phyloP scores from a whole-genome alignment of 371 early-diverging fungal species.

The Lichtheimia hyalospora region DNA sequence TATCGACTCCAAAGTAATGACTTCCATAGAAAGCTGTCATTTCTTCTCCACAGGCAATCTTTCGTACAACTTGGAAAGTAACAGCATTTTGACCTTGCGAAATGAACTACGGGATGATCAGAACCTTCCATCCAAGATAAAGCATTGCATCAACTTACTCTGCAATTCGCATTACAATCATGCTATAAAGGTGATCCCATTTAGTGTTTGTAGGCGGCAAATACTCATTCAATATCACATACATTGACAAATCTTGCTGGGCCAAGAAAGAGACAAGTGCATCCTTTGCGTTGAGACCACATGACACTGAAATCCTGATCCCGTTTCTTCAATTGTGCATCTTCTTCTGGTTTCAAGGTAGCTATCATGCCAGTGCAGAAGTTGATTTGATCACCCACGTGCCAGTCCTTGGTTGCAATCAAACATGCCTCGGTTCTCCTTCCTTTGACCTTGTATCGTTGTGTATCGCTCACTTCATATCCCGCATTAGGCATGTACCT shows the following conservation, averaged over 20 bases:
- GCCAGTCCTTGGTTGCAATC: conserved; percentile 78
- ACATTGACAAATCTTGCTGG: conserved; percentile 94
- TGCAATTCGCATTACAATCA: conserved; percentile 89
- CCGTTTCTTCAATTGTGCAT: conserved; percentile 62
- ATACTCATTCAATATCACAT: conserved; percentile 11
- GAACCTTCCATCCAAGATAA: background rate
- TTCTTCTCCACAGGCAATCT: conserved; percentile 85
- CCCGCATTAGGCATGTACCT: conserved; percentile 89
- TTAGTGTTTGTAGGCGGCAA: background rate
- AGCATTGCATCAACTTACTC: conserved; percentile 29
- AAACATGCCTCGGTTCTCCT: conserved; percentile 82
- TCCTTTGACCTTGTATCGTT: conserved; percentile 67
- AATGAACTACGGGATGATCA: conserved; percentile 55
- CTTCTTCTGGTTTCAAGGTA: conserved; percentile 68
- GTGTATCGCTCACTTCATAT: conserved; percentile 75
- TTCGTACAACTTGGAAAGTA: conserved; percentile 75
- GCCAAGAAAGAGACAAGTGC: conserved; percentile 86
- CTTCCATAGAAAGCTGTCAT: conserved; percentile 84
- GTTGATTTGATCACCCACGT: conserved; percentile 72
- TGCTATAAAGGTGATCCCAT: conserved; percentile 52
- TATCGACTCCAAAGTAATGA: conserved; percentile 87
- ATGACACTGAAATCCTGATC: conserved; percentile 88
- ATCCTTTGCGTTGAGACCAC: conserved; percentile 70
- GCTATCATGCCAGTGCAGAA: conserved; percentile 83
- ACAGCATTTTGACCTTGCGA: conserved; percentile 63